These are phyloP conservation scores for Thuidium tamariscinum DNA, from an alignment of 225 moss, liverwort and hornwort species.

Conservation along the genomic window DNA sequence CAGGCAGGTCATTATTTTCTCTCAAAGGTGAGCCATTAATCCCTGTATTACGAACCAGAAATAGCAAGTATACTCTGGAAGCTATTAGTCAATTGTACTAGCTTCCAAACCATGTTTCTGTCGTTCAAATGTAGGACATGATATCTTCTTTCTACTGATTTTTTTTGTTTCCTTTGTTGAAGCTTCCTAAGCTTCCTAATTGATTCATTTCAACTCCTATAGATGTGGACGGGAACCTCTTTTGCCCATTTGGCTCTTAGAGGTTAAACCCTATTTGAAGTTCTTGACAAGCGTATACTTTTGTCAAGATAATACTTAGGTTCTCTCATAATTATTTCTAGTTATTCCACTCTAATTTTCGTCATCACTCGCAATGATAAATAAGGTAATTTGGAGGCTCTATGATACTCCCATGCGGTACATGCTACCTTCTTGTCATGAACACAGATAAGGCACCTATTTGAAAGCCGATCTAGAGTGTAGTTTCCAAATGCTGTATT, in stretches of 20 bases:
- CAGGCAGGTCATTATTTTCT: conserved; percentile 26
- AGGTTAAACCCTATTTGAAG: too few species aligned
- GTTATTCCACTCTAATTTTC: not conserved
- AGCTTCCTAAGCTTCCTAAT: not conserved
- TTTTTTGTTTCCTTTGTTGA: not conserved
- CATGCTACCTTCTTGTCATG: not conserved
- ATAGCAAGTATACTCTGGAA: not conserved
- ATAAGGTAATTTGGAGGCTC: not conserved
- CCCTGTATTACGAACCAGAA: not conserved
- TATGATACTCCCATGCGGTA: not conserved
- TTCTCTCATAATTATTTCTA: not conserved
- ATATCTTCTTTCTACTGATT: not conserved
- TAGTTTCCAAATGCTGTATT: not conserved
- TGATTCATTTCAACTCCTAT: not conserved
- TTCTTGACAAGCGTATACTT: not conserved
- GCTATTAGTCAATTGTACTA: not conserved
- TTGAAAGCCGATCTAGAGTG: not conserved
- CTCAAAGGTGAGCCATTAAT: conserved; percentile 28
- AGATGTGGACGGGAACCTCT: not conserved
- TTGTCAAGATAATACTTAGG: not conserved
- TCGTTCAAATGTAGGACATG: not conserved
- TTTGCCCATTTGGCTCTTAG: not conserved
- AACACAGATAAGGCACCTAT: not conserved
- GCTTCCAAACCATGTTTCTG: not conserved
- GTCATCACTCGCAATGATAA: not conserved